Evolutionary conservation across 1,139 yeast genomes (phyloP), one percentile per base, ranked within the genome.

Genomic region (Lizanozyma gosingica): DNA sequence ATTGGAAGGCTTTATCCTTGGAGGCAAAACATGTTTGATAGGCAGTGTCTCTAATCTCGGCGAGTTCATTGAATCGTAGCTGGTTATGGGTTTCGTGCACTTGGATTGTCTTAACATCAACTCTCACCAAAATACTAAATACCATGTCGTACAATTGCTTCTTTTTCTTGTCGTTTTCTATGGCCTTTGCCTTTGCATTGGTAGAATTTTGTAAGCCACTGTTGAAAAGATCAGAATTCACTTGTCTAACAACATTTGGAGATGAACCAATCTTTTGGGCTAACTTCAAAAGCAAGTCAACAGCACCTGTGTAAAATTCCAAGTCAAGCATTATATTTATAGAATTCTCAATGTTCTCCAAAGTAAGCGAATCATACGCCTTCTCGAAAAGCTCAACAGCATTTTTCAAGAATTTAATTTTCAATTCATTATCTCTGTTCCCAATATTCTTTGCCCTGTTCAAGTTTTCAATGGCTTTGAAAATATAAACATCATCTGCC

Each of bases 401-500:
- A 49, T 82, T 82, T 38, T 76, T 74, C 49, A 92, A 69, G 53
- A 86, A 84, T 47, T 80, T 82, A 41, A 71, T 64, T 49, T 83
- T 76, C 45, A 83, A 69, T 43, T 87, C 95, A 37, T 72, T 70
- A 54, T 86, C 95, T 48, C 75, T 72, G 32, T 68, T 62, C 1
- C 86, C 88, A 47, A 80, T 76, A 45, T 78, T 83, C 54, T 84
- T 85, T 0, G 97, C 97, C 53, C 83, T 79, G 43, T 94, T 84
- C 52, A 94, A 67, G 55, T 84, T 87, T 57, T 94, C 98, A 51
- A 88, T 79, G 0, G 97, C 98, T 60, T 92, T 85, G 67, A 90
- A 94, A 17, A 94, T 85, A 45, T 88, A 73, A 27, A 92, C 97
- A 61, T 94, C 98, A 51, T 85, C 87, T 9, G 95, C 79, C 0